Evolutionary conservation across 1,139 yeast genomes (phyloP).

Genomic region (Lodderomyces oxycetoniae): DNA sequence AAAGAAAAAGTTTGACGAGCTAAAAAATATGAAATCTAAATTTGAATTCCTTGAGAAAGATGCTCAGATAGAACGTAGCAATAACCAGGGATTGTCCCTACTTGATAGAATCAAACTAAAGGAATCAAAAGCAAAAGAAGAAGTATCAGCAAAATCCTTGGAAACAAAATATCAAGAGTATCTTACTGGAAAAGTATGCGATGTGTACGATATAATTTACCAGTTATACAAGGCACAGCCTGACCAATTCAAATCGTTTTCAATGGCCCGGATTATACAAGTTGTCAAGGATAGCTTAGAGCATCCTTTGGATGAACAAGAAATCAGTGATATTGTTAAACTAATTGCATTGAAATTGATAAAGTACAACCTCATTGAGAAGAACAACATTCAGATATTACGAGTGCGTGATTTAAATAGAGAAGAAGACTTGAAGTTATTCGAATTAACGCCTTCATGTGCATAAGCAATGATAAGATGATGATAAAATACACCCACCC

Average conservation of each 20-base stretch:
- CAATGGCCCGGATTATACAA: conserved; percentile 23
- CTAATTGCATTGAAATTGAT: conserved; percentile 17
- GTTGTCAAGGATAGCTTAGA: conserved; percentile 33
- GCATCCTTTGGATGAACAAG: conserved; percentile 30
- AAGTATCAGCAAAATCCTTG: conserved; percentile 20
- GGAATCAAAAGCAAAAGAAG: conserved; percentile 22
- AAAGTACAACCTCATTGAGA: conserved; percentile 16
- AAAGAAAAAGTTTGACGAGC: conserved; percentile 10
- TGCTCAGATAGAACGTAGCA: conserved; percentile 19
- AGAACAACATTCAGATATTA: conserved; percentile 25
- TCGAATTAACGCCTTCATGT: not conserved
- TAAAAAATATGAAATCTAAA: conserved; percentile 30
- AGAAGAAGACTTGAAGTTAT: conserved; percentile 19
- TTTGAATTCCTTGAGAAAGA: conserved; percentile 27
- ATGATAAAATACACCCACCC: not conserved
- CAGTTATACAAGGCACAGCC: conserved; percentile 20
- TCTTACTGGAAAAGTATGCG: conserved; percentile 38
- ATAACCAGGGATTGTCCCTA: conserved; percentile 32
- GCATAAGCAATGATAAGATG: not conserved
- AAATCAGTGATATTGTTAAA: conserved; percentile 27
- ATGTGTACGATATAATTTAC: conserved; percentile 33
- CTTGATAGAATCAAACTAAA: conserved; percentile 39
- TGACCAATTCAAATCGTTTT: conserved; percentile 14
- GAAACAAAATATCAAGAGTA: conserved; percentile 34
- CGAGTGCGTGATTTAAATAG: conserved; percentile 27